Conservation (phyloP, 2,329 filamentous ascomycete genomes). For the Penicillium sp. region DNA sequence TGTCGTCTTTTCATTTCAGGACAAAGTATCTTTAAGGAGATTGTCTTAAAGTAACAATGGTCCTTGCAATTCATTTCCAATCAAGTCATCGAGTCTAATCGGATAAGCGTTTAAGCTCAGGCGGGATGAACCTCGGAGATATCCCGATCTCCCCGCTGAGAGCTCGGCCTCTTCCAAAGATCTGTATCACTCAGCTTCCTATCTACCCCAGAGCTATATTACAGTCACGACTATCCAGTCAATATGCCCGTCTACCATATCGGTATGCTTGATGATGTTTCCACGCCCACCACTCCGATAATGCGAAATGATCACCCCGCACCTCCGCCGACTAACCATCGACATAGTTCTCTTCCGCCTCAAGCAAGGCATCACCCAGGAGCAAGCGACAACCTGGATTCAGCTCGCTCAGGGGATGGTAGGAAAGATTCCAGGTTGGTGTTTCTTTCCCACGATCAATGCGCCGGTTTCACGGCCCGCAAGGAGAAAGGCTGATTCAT, state of each 20-base stretch:
- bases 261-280: conserved; percentile 22
- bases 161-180: not conserved
- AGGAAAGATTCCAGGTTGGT: conserved; percentile 40
- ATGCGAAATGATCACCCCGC: not conserved
- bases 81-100: too few species aligned
- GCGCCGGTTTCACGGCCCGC: too few species aligned
- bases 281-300: conserved; percentile 1
- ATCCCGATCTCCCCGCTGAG: conserved; percentile 2
- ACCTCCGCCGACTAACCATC: conserved; percentile 4
- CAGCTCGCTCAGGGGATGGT: conserved; percentile 35
- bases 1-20: too few species aligned
- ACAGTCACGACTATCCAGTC: not conserved
- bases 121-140: conserved; percentile 2
- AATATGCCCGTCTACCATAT: conserved; percentile 41
- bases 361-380: conserved; percentile 34
- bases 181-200: not conserved
- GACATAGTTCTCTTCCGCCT: conserved; percentile 40
- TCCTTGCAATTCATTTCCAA: too few species aligned
- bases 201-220: not conserved
- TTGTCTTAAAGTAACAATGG: too few species aligned
- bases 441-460: too few species aligned
- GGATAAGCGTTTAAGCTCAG: too few species aligned
- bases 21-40: too few species aligned
- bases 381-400: conserved; percentile 31
- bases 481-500: too few species aligned